Conservation (phyloP, 2,329 filamentous ascomycete species). For the Dactylella cylindrospora region DNA sequence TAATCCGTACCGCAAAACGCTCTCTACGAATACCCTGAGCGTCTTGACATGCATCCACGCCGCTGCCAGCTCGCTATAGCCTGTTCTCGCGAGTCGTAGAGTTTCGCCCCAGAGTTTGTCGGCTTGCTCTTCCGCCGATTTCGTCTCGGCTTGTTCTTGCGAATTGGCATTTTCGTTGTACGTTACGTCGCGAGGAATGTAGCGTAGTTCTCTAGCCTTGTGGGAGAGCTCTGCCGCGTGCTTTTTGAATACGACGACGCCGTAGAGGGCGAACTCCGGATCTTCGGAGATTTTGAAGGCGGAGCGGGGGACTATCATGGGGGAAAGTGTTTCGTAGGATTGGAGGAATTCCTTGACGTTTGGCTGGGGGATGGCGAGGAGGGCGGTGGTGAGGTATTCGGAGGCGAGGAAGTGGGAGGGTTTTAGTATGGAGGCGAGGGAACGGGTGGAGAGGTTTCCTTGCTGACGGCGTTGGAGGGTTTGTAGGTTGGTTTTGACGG, state of each 20-base stretch:
- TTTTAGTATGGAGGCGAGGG: conserved; percentile 83
- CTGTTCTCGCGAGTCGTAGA: conserved; percentile 79
- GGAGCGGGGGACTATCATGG: conserved; percentile 92
- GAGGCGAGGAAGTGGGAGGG: conserved; percentile 79
- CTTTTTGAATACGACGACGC: conserved; percentile 93
- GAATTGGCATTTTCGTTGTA: conserved; percentile 87
- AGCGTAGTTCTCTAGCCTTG: conserved; percentile 88
- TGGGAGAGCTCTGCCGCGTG: conserved; percentile 81
- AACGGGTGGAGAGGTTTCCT: conserved; percentile 91
- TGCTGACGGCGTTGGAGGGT: conserved; percentile 77
- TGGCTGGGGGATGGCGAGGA: conserved; percentile 80
- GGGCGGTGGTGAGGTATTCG: conserved; percentile 94
- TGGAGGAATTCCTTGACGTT: conserved; percentile 84
- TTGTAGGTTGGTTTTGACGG: conserved; percentile 80
- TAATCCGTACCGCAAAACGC: conserved; percentile 90
- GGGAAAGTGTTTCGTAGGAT: conserved; percentile 81
- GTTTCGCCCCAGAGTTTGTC: conserved; percentile 92
- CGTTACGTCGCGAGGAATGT: conserved; percentile 92
- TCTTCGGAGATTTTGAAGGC: conserved; percentile 77
- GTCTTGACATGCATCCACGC: conserved; percentile 91
- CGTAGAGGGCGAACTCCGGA: conserved; percentile 84
- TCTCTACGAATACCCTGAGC: conserved; percentile 93
- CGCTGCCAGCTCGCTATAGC: conserved; percentile 95
- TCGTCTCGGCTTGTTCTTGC: conserved; percentile 83
- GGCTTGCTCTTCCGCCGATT: conserved; percentile 79